Percentiles rank a stretch among this genome's conserved stretches.
phyloP scores from a whole-genome alignment of 495 filamentous ascomycete genomes.

The Xanthoparmelia taractica region DNA sequence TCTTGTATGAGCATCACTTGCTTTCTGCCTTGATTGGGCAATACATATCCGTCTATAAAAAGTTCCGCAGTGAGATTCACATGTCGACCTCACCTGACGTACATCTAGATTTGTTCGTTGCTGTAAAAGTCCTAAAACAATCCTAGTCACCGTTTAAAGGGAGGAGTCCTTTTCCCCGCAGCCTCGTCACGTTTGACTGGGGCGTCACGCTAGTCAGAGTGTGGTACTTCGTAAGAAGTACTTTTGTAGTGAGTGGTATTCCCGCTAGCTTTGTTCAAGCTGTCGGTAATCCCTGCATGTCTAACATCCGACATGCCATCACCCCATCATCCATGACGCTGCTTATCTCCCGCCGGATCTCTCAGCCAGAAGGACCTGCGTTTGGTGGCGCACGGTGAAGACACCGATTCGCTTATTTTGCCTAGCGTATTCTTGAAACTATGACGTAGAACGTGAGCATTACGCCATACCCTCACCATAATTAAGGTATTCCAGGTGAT shows the following conservation, averaged over 20 bases:
- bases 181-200: neutral
- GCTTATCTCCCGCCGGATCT: slow-evolving; percentile 24
- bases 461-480: no score
- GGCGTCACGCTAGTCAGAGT: neutral
- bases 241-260: no score
- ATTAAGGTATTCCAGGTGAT: no score
- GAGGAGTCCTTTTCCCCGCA: neutral
- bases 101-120: neutral
- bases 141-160: neutral
- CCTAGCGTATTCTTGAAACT: neutral
- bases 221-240: neutral
- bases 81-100: neutral
- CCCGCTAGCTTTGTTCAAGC: no score
- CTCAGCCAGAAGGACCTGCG: slow-evolving; percentile 16
- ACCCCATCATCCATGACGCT: slow-evolving; percentile 15
- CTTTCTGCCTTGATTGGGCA: neutral
- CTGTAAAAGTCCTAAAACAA: no score
- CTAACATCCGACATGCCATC: neutral
- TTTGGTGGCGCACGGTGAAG: slow-evolving; percentile 25
- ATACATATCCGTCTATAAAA: neutral
- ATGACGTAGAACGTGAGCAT: neutral
- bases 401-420: slow-evolving; percentile 12
- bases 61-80: neutral
- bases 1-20: neutral
- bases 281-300: neutral